A percentile compares a stretch with the other conserved stretches of the same genome.
Conservation (phyloP, 2,329 filamentous ascomycete genomes). For the Colletotrichum costaricense region DNA sequence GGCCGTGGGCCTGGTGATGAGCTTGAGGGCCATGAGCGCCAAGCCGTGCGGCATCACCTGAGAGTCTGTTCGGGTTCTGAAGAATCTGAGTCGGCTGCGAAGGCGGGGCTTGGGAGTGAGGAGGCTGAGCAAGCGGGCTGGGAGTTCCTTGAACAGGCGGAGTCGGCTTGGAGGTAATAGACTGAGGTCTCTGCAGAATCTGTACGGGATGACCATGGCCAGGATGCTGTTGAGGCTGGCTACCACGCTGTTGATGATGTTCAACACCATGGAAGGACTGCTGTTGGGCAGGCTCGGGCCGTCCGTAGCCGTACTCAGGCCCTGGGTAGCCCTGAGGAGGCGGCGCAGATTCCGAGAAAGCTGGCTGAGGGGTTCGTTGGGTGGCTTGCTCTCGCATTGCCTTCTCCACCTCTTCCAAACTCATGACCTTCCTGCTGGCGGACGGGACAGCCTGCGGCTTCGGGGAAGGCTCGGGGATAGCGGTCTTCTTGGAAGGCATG, state of each 20-base stretch:
- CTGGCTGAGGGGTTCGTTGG: constrained; percentile 51
- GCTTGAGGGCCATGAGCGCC: constrained; percentile 39
- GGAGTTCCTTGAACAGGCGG: constrained; percentile 46
- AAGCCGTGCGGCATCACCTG: constrained; percentile 57
- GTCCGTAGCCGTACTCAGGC: constrained; percentile 35
- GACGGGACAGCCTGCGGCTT: constrained; percentile 45
- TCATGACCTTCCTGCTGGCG: constrained; percentile 83
- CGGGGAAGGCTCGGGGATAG: constrained; percentile 45
- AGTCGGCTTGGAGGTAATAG: constrained; percentile 52
- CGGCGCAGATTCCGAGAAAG: constrained; percentile 46
- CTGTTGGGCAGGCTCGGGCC: constrained; percentile 31
- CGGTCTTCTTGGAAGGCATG: constrained; percentile 68
- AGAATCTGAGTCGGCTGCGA: constrained; percentile 79
- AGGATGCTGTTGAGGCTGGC: constrained; percentile 43
- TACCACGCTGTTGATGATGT: constrained; percentile 43
- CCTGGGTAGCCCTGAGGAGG: constrained; percentile 40
- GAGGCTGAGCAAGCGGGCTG: constrained; percentile 47
- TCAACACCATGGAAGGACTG: constrained; percentile 32
- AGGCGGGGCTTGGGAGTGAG: constrained; percentile 51
- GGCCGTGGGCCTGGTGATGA: constrained; percentile 41
- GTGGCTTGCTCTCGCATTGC: constrained; percentile 82
- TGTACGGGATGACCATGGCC: constrained; percentile 62
- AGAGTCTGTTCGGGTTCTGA: constrained; percentile 79
- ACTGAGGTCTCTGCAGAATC: constrained; percentile 66
- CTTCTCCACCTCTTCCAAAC: constrained; percentile 95